Evolutionary conservation across 192 early-diverging fungal genomes (phyloP).

Genomic region (Dimargaris cristalligena): DNA sequence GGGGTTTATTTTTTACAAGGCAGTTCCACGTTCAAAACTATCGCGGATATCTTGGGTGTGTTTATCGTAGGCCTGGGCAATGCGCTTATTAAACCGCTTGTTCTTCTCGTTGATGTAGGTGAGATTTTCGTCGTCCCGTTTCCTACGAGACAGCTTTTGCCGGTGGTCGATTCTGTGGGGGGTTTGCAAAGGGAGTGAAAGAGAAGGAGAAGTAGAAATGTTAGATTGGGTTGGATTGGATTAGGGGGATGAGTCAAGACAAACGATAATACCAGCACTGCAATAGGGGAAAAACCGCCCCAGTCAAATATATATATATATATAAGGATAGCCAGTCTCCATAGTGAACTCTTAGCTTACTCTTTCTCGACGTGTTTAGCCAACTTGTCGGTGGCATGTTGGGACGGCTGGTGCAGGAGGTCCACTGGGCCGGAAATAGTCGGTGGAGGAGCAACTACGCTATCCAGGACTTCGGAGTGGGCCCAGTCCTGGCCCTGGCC

Average conservation of each 20-base stretch:
- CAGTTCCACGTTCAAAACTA: conserved; percentile 72
- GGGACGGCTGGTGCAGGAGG: conserved; percentile 36
- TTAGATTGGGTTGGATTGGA: too few relatives aligned
- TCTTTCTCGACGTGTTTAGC: conserved; percentile 59
- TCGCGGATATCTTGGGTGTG: conserved; percentile 86
- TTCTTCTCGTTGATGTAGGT: conserved; percentile 97
- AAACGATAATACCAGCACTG: too few relatives aligned
- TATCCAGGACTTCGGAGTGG: conserved; percentile 9
- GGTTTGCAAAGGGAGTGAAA: too few relatives aligned
- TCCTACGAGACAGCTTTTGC: conserved; percentile 42
- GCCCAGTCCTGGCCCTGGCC: conserved; percentile 20
- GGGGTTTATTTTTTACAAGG: too few relatives aligned
- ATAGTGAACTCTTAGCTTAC: too few relatives aligned
- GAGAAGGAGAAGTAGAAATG: too few relatives aligned
- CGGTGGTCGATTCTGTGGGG: conserved; percentile 34
- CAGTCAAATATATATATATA: too few relatives aligned
- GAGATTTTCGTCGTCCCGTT: conserved; percentile 67
- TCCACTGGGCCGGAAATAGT: conserved; percentile 44
- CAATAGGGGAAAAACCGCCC: too few relatives aligned
- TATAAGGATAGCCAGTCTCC: too few relatives aligned
- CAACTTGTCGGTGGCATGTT: conserved; percentile 48
- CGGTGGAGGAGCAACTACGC: conserved; percentile 48
- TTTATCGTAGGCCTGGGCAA: conserved; percentile 86
- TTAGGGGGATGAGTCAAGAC: too few relatives aligned
- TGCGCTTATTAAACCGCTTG: conserved; percentile 90